These are phyloP conservation scores for Phenoliferia sp. DNA, from an alignment of 1,284 basidiomycete genomes.

Conservation along the genomic window DNA sequence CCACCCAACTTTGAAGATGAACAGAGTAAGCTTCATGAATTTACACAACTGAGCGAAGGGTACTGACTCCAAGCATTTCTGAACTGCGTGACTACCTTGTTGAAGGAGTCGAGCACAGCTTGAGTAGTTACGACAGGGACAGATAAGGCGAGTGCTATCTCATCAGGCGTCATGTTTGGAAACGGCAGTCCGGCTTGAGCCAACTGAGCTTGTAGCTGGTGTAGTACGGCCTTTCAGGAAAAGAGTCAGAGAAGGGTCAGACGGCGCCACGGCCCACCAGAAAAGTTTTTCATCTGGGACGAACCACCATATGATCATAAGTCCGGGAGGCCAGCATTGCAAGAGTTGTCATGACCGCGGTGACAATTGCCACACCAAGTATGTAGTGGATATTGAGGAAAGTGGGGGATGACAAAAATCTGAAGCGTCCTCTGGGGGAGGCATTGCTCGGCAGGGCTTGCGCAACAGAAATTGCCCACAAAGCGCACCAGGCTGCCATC, in stretches of 20 bases:
- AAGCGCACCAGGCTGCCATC: not conserved
- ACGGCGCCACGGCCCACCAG: too few species aligned
- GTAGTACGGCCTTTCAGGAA: too few species aligned
- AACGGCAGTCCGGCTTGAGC: too few species aligned
- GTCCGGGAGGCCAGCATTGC: too few species aligned
- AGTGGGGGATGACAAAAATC: too few species aligned
- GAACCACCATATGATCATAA: too few species aligned
- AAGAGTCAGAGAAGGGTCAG: too few species aligned
- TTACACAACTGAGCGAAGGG: not conserved
- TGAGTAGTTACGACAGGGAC: not conserved
- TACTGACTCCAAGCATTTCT: not conserved
- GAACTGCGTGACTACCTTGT: not conserved
- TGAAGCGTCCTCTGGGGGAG: not conserved
- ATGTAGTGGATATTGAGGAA: too few species aligned
- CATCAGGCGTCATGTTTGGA: not conserved
- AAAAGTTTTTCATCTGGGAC: too few species aligned
- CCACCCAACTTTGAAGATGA: not conserved
- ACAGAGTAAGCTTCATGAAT: not conserved
- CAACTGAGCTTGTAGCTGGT: too few species aligned
- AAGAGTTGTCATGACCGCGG: too few species aligned
- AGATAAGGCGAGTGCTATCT: not conserved
- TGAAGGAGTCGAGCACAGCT: not conserved
- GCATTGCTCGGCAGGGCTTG: not conserved
- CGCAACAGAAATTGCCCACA: not conserved
- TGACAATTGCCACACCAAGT: too few species aligned